A percentile compares a stretch with the other conserved stretches of the same genome.
Conservation (phyloP, 2,329 filamentous ascomycete genomes). For the Colletotrichum costaricense region DNA sequence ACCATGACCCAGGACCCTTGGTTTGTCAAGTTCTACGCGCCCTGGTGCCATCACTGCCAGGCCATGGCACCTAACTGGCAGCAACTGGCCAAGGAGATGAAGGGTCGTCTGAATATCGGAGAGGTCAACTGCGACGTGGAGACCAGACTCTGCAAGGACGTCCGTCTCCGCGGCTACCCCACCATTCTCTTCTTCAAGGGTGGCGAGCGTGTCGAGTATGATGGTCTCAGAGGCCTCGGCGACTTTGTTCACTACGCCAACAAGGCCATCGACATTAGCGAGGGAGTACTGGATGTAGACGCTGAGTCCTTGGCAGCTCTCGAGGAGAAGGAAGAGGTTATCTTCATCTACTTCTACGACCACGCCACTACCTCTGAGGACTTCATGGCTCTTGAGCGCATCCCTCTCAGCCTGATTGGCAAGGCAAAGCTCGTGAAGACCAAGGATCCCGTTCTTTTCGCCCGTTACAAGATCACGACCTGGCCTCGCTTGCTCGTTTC, state of each 20-base stretch:
- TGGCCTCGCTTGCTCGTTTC: conserved; percentile 95
- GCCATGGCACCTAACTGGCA: conserved; percentile 91
- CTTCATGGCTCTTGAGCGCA: conserved; percentile 85
- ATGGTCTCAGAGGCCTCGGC: conserved; percentile 89
- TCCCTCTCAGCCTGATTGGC: conserved; percentile 89
- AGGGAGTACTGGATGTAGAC: conserved; percentile 85
- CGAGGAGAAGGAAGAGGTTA: conserved; percentile 93
- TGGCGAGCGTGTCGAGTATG: conserved; percentile 91
- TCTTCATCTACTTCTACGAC: conserved; percentile 98
- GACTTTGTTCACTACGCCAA: conserved; percentile 90
- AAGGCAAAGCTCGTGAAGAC: conserved; percentile 95
- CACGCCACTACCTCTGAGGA: conserved; percentile 94
- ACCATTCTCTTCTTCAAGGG: conserved; percentile 94
- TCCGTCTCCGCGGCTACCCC: conserved; percentile 81
- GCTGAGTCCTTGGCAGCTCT: conserved; percentile 80
- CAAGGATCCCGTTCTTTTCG: conserved; percentile 77
- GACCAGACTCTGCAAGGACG: conserved; percentile 90
- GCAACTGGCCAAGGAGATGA: conserved; percentile 91
- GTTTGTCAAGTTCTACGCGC: conserved; percentile 99
- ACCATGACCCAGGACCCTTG: conserved; percentile 91
- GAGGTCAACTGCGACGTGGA: conserved; percentile 96
- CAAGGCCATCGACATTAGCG: conserved; percentile 82
- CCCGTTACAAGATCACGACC: conserved; percentile 93
- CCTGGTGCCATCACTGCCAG: conserved; percentile 97
- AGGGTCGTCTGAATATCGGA: conserved; percentile 88